phyloP scores from a whole-genome alignment of 805 yeast species.

The Myxozyma sirexii region DNA sequence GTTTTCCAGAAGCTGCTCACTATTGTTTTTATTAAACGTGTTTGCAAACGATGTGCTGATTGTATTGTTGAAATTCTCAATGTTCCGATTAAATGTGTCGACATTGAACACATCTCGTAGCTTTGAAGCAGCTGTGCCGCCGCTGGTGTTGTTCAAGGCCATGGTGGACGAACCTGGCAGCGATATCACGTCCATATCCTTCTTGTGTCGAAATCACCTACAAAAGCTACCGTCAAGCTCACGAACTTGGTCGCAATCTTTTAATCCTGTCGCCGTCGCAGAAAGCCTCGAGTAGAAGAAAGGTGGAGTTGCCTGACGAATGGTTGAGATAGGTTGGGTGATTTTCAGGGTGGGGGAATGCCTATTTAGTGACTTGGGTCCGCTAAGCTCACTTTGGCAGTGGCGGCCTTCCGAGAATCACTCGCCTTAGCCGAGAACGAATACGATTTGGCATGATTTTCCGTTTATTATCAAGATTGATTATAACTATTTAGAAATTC shows the following conservation, averaged over 20 bases:
- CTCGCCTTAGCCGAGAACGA: neutral
- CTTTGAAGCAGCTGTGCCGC: conserved; percentile 15
- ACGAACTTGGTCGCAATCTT: too few species aligned
- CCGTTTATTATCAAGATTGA: neutral
- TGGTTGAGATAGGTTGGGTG: too few species aligned
- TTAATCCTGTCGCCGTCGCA: too few species aligned
- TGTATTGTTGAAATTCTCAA: conserved; percentile 6
- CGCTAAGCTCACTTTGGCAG: too few species aligned
- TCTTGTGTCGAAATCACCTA: neutral
- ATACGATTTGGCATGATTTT: neutral
- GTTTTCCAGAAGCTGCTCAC: conserved; percentile 17
- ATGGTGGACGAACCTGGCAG: conserved; percentile 21
- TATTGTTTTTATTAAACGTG: conserved; percentile 8
- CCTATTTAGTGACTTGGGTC: too few species aligned
- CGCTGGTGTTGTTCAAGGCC: conserved; percentile 3
- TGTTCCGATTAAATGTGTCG: conserved; percentile 1
- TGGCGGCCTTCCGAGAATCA: neutral
- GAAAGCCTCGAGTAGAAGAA: too few species aligned
- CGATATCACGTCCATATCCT: conserved; percentile 23
- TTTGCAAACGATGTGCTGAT: conserved; percentile 8
- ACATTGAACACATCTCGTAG: conserved; percentile 25
- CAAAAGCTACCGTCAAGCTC: too few species aligned
- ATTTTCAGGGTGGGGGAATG: too few species aligned
- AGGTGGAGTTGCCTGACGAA: too few species aligned
- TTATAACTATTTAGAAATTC: too few species aligned